Evolutionary conservation across 1,139 yeast genomes (phyloP), one percentile per base, ranked within the genome.

Genomic region (Saccharomyces hybrid): DNA sequence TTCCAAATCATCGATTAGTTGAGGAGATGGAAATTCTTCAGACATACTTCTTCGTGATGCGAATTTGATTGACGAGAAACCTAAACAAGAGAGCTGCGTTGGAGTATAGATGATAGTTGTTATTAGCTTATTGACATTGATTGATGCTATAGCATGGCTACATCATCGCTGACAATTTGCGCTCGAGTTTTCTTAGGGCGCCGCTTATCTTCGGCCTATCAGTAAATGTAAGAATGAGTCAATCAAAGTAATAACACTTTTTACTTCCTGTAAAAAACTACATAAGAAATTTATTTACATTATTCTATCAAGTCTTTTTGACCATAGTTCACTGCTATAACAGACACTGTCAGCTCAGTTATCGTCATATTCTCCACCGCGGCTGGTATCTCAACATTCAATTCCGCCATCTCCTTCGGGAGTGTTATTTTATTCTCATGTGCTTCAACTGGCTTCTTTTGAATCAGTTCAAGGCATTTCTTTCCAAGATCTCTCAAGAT

Each of bases 1-100:
- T 9, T 65, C 68, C 47, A 64, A 52, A 42, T 64, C 69, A 58
- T 69, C 72, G 41, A 68, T 67, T 47, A 69, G 53, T 52, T 66
- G 71, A 25, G 69, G 63, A 9, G 69, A 51, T 23, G 68, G 62
- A 32, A 61, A 52, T 55, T 68, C 72, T 55, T 68, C 72, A 48
- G 72, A 64, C 72, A 69, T 69, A 2, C 20, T 51, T 16, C 7
- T 38, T 38, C 26, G 25, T 20, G 20, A 38, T 16, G 44, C 13
- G 25, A 20, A 26, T 16, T 38, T 16, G 25, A 26, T 20, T 3
- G 25, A 20, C n/a, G 23, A 38, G n/a, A 2, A 38, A 38, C 20
- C 14, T 23, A 23, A 34, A 38, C 25, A 2, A 38, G 26, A 13
- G 16, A 20, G 25, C 25, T 1, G 44, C 25, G 4, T 38, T 38